These are phyloP conservation scores for Ceriops decandra DNA, from an alignment of 345 rosid genomes.

Conservation along the genomic window DNA sequence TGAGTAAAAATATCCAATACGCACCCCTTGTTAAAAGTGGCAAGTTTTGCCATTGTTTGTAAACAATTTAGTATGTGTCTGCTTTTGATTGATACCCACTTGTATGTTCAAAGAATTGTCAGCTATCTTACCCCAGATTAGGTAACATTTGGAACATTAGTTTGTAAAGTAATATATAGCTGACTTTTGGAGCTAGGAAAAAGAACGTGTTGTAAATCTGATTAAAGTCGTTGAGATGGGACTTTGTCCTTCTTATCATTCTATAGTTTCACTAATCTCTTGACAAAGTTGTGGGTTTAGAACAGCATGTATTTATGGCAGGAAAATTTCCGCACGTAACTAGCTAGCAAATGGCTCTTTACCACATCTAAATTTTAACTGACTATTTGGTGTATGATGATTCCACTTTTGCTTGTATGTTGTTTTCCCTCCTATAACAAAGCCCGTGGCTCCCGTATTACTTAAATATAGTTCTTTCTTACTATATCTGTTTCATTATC, in stretches of 20 bases:
- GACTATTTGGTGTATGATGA: not conserved
- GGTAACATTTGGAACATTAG: constrained; percentile 15
- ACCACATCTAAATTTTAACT: not conserved
- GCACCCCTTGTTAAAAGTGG: not conserved
- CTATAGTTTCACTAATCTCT: not conserved
- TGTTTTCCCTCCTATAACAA: too few relatives aligned
- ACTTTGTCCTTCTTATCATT: not conserved
- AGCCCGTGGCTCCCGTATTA: too few relatives aligned
- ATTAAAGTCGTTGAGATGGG: constrained; percentile 5
- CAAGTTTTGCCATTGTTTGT: not conserved
- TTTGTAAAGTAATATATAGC: constrained; percentile 7
- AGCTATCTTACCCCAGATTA: constrained; percentile 6
- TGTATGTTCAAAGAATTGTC: not conserved
- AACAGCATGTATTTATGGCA: not conserved
- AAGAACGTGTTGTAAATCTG: not conserved
- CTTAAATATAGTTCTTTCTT: too few relatives aligned
- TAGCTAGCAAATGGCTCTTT: not conserved
- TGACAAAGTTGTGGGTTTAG: constrained; percentile 1
- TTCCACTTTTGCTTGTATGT: too few relatives aligned
- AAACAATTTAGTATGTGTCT: not conserved
- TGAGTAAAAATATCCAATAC: not conserved
- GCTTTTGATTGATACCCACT: constrained; percentile 17
- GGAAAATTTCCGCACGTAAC: not conserved
- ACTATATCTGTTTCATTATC: too few relatives aligned
- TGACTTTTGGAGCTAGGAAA: not conserved